Percentiles rank a stretch among this genome's conserved stretches.
phyloP scores from a whole-genome alignment of 371 early-diverging fungal genomes.

The Cokeromyces recurvatus region DNA sequence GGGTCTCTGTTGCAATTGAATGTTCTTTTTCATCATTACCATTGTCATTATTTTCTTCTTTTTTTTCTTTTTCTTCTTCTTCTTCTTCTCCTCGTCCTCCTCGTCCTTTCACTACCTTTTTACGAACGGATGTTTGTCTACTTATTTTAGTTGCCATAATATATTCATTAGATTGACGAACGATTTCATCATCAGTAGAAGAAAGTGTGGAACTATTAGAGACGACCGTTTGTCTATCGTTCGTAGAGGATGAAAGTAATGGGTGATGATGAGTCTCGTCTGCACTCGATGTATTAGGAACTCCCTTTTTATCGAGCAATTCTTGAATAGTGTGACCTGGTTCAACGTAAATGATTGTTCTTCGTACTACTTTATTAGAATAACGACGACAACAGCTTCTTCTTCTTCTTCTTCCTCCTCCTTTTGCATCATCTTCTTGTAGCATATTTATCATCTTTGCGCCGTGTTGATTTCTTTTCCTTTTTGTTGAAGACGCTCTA shows the following conservation, averaged over 20 bases:
- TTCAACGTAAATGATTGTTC: constrained; percentile 46
- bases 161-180: constrained; percentile 9
- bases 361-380: constrained; percentile 34
- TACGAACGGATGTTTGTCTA: constrained; percentile 22
- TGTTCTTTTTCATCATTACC: background rate
- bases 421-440: background rate
- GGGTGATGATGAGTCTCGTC: too few species aligned
- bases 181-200: constrained; percentile 5
- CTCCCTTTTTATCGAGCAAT: too few species aligned
- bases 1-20: background rate
- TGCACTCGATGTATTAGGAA: too few species aligned
- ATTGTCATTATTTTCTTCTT: background rate
- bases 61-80: background rate
- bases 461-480: background rate
- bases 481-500: constrained; percentile 6
- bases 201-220: too few species aligned
- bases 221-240: too few species aligned
- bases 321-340: constrained; percentile 10
- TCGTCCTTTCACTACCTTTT: constrained; percentile 17
- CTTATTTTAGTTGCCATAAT: constrained; percentile 21
- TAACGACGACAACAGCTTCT: too few species aligned
- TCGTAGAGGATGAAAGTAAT: too few species aligned
- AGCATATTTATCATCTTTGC: constrained; percentile 24
- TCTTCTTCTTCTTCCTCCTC: constrained; percentile 2
- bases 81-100: too few species aligned